Evolutionary conservation across 768 basidiomycete species (phyloP).

Genomic region (Tricholoma matsutake): DNA sequence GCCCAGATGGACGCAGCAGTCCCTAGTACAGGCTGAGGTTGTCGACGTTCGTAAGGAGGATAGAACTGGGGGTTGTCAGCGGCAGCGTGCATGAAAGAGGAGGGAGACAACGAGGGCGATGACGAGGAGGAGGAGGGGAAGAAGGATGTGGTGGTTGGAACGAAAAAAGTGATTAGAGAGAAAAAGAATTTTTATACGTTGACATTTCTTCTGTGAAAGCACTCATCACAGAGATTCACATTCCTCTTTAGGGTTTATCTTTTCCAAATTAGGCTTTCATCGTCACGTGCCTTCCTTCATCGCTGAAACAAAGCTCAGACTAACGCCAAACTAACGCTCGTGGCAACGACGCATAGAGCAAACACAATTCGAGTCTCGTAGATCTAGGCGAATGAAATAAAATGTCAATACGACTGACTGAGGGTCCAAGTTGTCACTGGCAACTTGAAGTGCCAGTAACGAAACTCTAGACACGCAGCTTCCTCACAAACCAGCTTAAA

Average conservation of each 20-base stretch:
- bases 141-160: slow-evolving; percentile 41
- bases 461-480: no score
- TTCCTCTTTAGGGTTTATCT: not conserved
- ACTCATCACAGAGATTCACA: slow-evolving; percentile 1
- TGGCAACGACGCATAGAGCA: no score
- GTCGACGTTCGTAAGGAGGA: slow-evolving; percentile 36
- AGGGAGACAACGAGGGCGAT: not conserved
- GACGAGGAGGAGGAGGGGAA: slow-evolving; percentile 4
- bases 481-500: no score
- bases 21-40: slow-evolving; percentile 26
- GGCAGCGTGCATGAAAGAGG: slow-evolving; percentile 25
- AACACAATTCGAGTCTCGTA: no score
- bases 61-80: slow-evolving; percentile 32
- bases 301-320: no score
- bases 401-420: no score
- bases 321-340: no score
- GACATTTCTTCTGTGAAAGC: slow-evolving; percentile 16
- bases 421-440: no score
- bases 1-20: slow-evolving; percentile 74
- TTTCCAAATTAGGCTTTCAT: slow-evolving; percentile 1
- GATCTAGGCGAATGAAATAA: no score
- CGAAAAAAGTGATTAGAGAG: slow-evolving; percentile 30
- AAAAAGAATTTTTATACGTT: slow-evolving; percentile 30
- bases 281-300: no score
- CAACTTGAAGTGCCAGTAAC: no score